A percentile compares a stretch with the other conserved stretches of the same genome.
Conservation (phyloP, 495 filamentous ascomycete genomes). For the Tuber aestivum region DNA sequence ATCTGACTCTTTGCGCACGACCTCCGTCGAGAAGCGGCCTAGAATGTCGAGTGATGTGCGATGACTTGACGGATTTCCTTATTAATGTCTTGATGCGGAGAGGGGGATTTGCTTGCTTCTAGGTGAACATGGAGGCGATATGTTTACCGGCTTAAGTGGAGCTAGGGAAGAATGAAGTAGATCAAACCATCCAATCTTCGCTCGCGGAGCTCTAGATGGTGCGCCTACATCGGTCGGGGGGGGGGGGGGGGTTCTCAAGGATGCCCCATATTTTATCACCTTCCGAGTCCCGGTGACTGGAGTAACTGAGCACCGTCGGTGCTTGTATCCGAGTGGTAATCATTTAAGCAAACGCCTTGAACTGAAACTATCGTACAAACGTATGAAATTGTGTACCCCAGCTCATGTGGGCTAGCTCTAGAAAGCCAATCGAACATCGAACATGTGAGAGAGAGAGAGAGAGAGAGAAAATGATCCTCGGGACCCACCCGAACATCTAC, state of each 20-base stretch:
- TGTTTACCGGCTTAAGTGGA: not conserved
- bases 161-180: not conserved
- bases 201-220: not conserved
- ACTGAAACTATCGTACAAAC: slow-evolving; percentile 1
- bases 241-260: not conserved
- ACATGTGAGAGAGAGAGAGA: not conserved
- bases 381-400: not conserved
- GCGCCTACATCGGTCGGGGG: not conserved
- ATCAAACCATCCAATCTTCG: not conserved
- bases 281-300: not conserved
- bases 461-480: not conserved
- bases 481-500: not conserved
- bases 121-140: not conserved
- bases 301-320: not conserved
- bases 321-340: not conserved
- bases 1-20: too few relatives aligned
- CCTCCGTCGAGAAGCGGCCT: not conserved
- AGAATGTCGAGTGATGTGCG: not conserved
- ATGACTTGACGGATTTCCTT: not conserved
- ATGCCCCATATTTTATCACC: not conserved
- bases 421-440: not conserved
- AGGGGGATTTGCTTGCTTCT: not conserved
- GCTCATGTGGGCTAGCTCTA: not conserved
- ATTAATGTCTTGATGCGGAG: not conserved
- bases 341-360: not conserved